These are phyloP conservation scores for Melampsora americana DNA, from an alignment of 1,284 basidiomycete genomes.

Conservation along the genomic window DNA sequence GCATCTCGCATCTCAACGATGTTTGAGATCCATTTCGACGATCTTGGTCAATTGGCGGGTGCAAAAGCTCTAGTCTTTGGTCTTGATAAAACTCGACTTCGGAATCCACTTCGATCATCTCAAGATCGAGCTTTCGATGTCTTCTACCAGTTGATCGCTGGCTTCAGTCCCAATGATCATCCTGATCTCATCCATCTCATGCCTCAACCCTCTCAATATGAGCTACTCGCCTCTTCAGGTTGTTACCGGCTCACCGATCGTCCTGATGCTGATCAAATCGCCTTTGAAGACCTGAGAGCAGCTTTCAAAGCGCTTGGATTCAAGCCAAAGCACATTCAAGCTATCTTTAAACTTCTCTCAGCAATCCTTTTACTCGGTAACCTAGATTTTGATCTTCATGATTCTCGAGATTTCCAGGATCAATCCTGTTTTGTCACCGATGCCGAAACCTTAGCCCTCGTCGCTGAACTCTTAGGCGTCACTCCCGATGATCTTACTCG, in stretches of 20 bases:
- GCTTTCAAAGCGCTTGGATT: slow-evolving; percentile 80
- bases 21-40: slow-evolving; percentile 83
- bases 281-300: slow-evolving; percentile 74
- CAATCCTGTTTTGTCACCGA: slow-evolving; percentile 69
- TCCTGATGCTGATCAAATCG: slow-evolving; percentile 78
- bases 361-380: slow-evolving; percentile 80
- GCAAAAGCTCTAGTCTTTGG: slow-evolving; percentile 79
- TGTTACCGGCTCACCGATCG: slow-evolving; percentile 79
- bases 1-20: slow-evolving; percentile 81
- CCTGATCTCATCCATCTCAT: slow-evolving; percentile 67
- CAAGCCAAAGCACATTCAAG: slow-evolving; percentile 75
- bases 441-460: slow-evolving; percentile 66
- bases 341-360: slow-evolving; percentile 76
- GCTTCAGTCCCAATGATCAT: slow-evolving; percentile 71
- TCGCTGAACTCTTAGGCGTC: slow-evolving; percentile 71
- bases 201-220: slow-evolving; percentile 79
- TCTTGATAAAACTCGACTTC: slow-evolving; percentile 77
- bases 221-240: slow-evolving; percentile 74
- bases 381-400: slow-evolving; percentile 63
- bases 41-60: slow-evolving; percentile 66
- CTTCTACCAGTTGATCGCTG: slow-evolving; percentile 61
- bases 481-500: slow-evolving; percentile 70
- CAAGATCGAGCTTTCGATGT: slow-evolving; percentile 48
- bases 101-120: slow-evolving; percentile 58
- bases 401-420: slow-evolving; percentile 57